A percentile compares a stretch with the other conserved stretches of the same genome.
Evolutionary conservation across 805 yeast genomes (phyloP).

Genomic region (Tanozyma kutaoensis): DNA sequence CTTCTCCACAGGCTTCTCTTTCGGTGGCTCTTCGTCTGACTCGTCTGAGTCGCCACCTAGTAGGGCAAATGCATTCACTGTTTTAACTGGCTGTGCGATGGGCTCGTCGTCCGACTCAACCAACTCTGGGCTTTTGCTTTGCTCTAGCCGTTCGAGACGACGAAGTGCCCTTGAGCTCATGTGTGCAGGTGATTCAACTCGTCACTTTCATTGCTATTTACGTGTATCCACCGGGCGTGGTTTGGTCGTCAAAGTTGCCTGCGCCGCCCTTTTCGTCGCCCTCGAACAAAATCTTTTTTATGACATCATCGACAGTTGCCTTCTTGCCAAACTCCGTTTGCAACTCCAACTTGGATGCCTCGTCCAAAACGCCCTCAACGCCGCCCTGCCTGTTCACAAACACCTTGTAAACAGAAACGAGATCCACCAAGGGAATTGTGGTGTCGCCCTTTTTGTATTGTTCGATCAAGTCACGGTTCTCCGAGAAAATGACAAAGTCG

Average conservation of each 20-base stretch:
- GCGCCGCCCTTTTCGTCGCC: constrained; percentile 38
- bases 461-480: constrained; percentile 34
- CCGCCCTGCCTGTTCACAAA: constrained; percentile 55
- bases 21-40: constrained; percentile 8
- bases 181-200: neutral
- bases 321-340: constrained; percentile 54
- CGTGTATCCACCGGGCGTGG: constrained; percentile 1
- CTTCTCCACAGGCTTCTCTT: neutral
- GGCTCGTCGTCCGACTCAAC: neutral
- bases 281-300: constrained; percentile 42
- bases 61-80: constrained; percentile 32
- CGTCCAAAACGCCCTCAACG: constrained; percentile 55
- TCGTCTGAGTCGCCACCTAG: constrained; percentile 19
- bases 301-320: constrained; percentile 38
- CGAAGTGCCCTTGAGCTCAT: neutral
- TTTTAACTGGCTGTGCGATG: neutral
- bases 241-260: constrained; percentile 2
- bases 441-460: constrained; percentile 38
- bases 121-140: neutral
- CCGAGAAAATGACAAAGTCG: constrained; percentile 58
- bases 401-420: constrained; percentile 54
- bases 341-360: constrained; percentile 55
- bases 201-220: neutral
- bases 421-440: constrained; percentile 43
- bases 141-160: neutral